Conservation (phyloP, 139 green algal genomes). For the Picochlorum sp. region DNA sequence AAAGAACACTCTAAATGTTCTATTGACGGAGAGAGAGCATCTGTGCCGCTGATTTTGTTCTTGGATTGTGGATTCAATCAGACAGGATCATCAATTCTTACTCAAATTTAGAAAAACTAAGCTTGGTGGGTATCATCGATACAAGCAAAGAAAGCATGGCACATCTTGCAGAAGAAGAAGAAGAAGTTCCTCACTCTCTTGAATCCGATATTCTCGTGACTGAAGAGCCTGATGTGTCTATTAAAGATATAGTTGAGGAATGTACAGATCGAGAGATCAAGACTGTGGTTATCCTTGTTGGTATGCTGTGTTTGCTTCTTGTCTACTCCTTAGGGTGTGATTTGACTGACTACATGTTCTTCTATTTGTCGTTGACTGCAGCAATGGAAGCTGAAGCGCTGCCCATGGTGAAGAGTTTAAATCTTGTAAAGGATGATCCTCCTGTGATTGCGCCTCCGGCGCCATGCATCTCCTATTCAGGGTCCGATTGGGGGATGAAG, state of each 20-base stretch:
- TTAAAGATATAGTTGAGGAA: not conserved
- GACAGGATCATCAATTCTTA: too few relatives aligned
- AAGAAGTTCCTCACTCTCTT: not conserved
- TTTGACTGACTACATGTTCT: not conserved
- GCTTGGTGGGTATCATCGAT: too few relatives aligned
- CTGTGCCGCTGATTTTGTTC: too few relatives aligned
- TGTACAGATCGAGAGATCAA: not conserved
- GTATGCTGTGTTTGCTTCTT: not conserved
- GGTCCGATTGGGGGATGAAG: conserved; percentile 30
- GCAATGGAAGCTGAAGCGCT: conserved; percentile 85
- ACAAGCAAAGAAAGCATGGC: too few relatives aligned
- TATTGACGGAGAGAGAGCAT: too few relatives aligned
- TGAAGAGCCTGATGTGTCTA: not conserved
- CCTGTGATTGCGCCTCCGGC: conserved; percentile 46
- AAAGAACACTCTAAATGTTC: too few relatives aligned
- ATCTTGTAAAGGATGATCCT: conserved; percentile 45
- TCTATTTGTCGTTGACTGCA: conserved; percentile 16
- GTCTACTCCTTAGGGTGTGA: not conserved
- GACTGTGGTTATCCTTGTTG: not conserved
- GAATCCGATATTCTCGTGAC: not conserved
- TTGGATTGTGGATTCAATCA: too few relatives aligned
- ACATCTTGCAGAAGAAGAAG: too few relatives aligned
- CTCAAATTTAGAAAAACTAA: too few relatives aligned
- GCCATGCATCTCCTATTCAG: conserved; percentile 57
- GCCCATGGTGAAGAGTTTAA: conserved; percentile 65